Percentiles rank a stretch among this genome's conserved stretches.
Evolutionary conservation across 805 yeast genomes (phyloP).

Genomic region (Schwanniomyces sp.): DNA sequence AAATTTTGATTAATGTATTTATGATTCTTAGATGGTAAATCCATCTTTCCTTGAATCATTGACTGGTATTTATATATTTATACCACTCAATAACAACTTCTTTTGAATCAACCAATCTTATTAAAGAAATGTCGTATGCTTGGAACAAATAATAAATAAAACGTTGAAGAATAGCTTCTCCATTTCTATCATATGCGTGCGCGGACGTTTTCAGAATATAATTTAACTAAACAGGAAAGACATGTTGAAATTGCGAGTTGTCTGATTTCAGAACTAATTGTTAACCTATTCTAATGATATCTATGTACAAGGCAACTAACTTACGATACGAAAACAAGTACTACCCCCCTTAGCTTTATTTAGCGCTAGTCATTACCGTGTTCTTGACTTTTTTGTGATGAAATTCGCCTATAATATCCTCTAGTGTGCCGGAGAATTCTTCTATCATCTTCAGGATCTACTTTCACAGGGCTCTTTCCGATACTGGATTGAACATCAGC

Average conservation of each 20-base stretch:
- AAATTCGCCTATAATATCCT: conserved; percentile 31
- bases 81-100: neutral
- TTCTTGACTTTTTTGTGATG: neutral
- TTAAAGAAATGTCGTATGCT: neutral
- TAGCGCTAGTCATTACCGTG: neutral
- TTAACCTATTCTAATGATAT: neutral
- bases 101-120: neutral
- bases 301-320: neutral
- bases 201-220: neutral
- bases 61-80: neutral
- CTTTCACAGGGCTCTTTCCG: conserved; percentile 17
- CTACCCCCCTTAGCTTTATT: neutral
- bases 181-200: conserved; percentile 1
- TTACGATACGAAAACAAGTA: neutral
- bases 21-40: neutral
- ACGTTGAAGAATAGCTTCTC: neutral
- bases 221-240: neutral
- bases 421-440: conserved; percentile 36
- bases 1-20: conserved; percentile 1
- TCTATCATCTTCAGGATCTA: conserved; percentile 29
- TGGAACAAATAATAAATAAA: neutral
- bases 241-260: neutral
- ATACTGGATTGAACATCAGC: conserved; percentile 12
- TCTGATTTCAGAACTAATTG: neutral
- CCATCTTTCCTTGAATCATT: neutral